Base-by-base conservation (phyloP, 2,329 filamentous ascomycete species). In the Helotiales sp. region DNA sequence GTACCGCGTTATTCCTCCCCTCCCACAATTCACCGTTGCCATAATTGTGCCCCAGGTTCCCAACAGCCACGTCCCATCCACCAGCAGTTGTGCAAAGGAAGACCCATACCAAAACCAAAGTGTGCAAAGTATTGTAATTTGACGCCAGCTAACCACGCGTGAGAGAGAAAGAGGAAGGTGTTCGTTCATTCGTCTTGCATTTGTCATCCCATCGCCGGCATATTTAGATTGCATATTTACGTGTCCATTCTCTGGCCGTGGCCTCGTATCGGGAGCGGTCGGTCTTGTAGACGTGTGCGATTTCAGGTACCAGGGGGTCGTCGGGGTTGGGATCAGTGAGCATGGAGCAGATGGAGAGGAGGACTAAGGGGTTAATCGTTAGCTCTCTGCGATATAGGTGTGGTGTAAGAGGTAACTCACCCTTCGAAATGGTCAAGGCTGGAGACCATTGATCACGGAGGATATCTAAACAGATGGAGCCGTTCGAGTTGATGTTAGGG, bases 401-500 rank as follows among this genome's bases (percentile, higher is more conserved):
- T 10, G 27, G 19, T 29, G 5, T 40, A 22, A 60, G 7, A 38
- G 24, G 31, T 17, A 9, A 66, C 78, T 57, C 79, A 96, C 95
- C 95, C 87, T 99, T 99, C 62, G 91, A 96, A 72, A 99, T 98
- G 67, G 95, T 99, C 77, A 99, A 82, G 66, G 95, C 95, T 40
- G 95, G 95, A 76, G 93, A 97, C 95, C 95, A 99, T 81, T 99
- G 95, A 77, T 99, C 95, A 81, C 95, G 88, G 73, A 99, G 82
- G 73, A 99, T 99, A 74, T 99, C 95, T 75, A 99, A 80, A 77
- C 95, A 99, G 78, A 99, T 99, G 79, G 93, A 97, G 77, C 95
- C 95, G 77, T 98, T 98, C 68, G 91, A 96, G 87, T 99, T 99
- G 91, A 99, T 99, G 81, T 99, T 99, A 72, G 95, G 95, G 81